Evolutionary conservation across 2,329 filamentous ascomycete species (phyloP).

Genomic region (Colletotrichum orchidophilum): DNA sequence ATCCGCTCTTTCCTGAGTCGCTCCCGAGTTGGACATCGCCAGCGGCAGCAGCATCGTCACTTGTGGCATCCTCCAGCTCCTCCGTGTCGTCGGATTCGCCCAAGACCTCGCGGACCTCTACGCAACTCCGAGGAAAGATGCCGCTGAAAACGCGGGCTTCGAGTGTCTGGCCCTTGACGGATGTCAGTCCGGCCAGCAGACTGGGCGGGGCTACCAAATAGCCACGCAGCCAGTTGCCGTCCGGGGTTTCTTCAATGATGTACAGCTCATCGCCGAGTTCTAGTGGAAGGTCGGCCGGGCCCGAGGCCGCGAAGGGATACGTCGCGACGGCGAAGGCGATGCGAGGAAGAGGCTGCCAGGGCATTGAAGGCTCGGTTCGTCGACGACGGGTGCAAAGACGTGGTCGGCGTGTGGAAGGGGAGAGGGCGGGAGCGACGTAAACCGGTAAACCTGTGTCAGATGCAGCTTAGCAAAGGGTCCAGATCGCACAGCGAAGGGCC

Average conservation of each 20-base stretch:
- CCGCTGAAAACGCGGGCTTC: constrained; percentile 98
- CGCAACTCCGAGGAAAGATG: constrained; percentile 94
- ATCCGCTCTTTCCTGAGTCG: constrained; percentile 65
- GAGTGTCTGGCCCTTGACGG: constrained; percentile 89
- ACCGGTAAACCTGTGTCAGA: background rate
- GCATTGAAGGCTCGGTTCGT: constrained; percentile 66
- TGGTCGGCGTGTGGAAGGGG: background rate
- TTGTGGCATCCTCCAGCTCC: constrained; percentile 48
- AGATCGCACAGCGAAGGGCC: background rate
- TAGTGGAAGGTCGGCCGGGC: constrained; percentile 90
- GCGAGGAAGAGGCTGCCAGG: constrained; percentile 95
- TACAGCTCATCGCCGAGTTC: constrained; percentile 99
- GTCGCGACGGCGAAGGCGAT: constrained; percentile 98
- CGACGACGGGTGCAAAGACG: constrained; percentile 12
- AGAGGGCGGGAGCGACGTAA: background rate
- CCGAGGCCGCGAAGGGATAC: constrained; percentile 89
- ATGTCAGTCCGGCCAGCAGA: constrained; percentile 89
- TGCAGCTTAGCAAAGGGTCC: background rate
- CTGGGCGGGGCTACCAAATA: constrained; percentile 96
- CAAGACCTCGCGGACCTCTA: constrained; percentile 92
- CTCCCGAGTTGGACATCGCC: constrained; percentile 41
- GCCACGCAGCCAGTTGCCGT: constrained; percentile 92
- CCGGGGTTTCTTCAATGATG: constrained; percentile 95
- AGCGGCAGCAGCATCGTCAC: constrained; percentile 18
- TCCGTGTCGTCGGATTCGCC: constrained; percentile 73